Evolutionary conservation across 345 rosid species (phyloP).

Genomic region (Rhizophora mangle): DNA sequence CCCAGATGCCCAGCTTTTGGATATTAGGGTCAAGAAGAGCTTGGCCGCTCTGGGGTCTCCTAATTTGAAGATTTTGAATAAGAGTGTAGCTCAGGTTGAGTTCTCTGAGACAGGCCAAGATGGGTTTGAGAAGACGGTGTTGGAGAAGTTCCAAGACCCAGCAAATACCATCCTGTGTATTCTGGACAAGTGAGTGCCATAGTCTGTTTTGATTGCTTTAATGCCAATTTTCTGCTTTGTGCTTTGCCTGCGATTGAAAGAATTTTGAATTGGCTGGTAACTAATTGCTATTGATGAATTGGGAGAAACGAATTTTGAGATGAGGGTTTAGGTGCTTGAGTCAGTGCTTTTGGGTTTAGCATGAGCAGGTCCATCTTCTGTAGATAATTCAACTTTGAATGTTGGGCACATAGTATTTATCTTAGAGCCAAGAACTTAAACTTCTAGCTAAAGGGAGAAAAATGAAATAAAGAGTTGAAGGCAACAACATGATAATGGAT

Average conservation of each 20-base stretch:
- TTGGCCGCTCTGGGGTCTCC: conserved; percentile 60
- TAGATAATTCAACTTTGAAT: too few species aligned
- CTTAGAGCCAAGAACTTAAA: too few species aligned
- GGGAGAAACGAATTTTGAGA: too few species aligned
- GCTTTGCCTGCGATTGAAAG: neutral
- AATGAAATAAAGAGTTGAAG: too few species aligned
- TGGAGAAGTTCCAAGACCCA: conserved; percentile 54
- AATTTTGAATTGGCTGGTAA: neutral
- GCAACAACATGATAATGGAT: too few species aligned
- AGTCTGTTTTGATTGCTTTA: conserved; percentile 1
- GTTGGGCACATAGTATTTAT: too few species aligned
- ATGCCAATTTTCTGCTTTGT: neutral
- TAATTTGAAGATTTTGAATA: conserved; percentile 49
- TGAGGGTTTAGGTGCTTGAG: too few species aligned
- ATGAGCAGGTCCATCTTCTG: too few species aligned
- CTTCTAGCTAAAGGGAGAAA: too few species aligned
- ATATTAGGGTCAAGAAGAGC: conserved; percentile 64
- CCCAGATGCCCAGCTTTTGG: conserved; percentile 70
- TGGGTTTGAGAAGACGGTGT: conserved; percentile 53
- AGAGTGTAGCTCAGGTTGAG: conserved; percentile 53
- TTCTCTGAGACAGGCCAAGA: conserved; percentile 47
- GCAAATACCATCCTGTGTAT: conserved; percentile 56
- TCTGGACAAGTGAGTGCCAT: conserved; percentile 64
- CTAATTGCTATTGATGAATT: too few species aligned
- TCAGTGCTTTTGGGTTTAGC: too few species aligned